Conservation (phyloP, 305 asterid species). For the Solanum aculeatissimum region DNA sequence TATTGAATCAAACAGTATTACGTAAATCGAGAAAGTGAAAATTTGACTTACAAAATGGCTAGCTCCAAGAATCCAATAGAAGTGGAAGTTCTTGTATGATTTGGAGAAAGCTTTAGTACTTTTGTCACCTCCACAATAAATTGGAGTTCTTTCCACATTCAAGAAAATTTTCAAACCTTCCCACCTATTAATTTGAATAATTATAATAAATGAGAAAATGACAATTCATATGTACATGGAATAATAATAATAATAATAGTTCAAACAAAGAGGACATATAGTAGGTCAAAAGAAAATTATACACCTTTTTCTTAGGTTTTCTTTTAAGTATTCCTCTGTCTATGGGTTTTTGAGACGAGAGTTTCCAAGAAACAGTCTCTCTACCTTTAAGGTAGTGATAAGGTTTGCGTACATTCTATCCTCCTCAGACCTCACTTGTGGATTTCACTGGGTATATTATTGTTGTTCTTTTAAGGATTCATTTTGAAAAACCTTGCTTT, state of each 20-base stretch:
- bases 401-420: no score
- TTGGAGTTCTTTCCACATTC: conserved; percentile 43
- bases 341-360: no score
- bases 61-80: conserved; percentile 91
- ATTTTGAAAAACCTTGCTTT: background rate
- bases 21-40: background rate
- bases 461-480: background rate
- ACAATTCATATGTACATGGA: background rate
- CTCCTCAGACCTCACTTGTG: no score
- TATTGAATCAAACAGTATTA: background rate
- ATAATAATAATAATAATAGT: background rate
- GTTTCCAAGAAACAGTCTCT: no score
- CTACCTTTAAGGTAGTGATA: no score
- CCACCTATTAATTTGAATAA: conserved; percentile 41
- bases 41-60: conserved; percentile 75
- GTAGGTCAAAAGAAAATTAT: background rate
- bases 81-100: conserved; percentile 63
- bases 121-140: conserved; percentile 42
- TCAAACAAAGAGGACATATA: background rate
- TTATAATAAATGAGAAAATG: background rate
- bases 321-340: no score
- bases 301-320: background rate
- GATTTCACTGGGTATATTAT: no score
- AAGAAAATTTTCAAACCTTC: conserved; percentile 56
- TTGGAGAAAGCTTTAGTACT: conserved; percentile 49